These are phyloP conservation scores for Suhomyces wounanorum DNA, from an alignment of 1,139 yeast species.

Conservation along the genomic window DNA sequence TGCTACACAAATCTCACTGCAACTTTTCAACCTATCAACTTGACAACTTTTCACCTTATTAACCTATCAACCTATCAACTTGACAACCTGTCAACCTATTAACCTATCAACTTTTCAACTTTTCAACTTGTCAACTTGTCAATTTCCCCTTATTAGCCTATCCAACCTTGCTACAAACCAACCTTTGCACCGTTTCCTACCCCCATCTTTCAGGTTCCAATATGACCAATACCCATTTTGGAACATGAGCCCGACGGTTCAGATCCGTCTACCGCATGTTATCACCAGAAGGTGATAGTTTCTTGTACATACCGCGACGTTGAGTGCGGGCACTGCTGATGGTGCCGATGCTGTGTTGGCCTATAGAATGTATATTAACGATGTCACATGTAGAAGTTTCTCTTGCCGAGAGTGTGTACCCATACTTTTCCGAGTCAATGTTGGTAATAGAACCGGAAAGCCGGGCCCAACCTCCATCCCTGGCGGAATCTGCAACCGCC, in stretches of 20 bases:
- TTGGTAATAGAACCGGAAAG: too few species aligned
- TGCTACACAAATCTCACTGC: background rate
- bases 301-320: conserved; percentile 7
- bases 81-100: background rate
- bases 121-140: background rate
- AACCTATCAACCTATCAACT: background rate
- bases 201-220: background rate
- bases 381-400: background rate
- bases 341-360: conserved; percentile 6
- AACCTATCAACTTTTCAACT: background rate
- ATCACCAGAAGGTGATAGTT: background rate
- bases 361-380: conserved; percentile 9
- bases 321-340: conserved; percentile 5
- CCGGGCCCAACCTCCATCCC: too few species aligned
- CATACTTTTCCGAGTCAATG: too few species aligned
- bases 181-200: background rate
- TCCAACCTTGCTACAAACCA: background rate
- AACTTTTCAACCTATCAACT: background rate
- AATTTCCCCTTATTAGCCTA: background rate
- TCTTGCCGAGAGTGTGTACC: too few species aligned
- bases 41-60: background rate
- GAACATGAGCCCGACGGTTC: conserved; percentile 36
- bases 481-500: too few species aligned
- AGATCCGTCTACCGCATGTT: conserved; percentile 3
- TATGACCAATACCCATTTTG: conserved; percentile 29